Evolutionary conservation across 768 basidiomycete species (phyloP), one percentile per base, ranked within the genome.

Genomic region (Leccinum boreale): DNA sequence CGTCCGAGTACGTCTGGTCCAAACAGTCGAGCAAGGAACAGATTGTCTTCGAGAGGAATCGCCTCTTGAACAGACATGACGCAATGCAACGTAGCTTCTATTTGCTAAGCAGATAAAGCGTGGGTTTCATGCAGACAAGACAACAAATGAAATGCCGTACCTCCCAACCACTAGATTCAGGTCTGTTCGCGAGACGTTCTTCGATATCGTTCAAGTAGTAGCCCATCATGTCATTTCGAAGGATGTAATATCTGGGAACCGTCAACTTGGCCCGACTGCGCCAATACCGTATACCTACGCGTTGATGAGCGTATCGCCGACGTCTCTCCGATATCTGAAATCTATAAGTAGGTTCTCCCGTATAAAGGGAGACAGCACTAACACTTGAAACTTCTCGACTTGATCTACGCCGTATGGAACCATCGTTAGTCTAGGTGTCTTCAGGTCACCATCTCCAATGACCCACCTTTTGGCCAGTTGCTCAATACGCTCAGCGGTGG

Each of bases 31-130:
- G 75, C 70, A 3, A 94, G 76, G 50, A 85, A 79, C 0, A 74
- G 67, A 52, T 81, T 81, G 54, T 80, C 77, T 39, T 82, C 80
- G 2, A 84, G 62, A 3, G 85, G 86, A 26, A 95, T 79, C 1
- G 93, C 92, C 77, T 98, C 95, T 65, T 95, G 91, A 9, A 94
- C 79, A 6, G 88, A 88, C 76, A 87, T 86, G 39, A 96, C 79
- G 66, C 91, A 94, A 67, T 95, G 91, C 7, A 98, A 70, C 0
- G 87, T 87, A 2, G 90, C 90, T 73, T 98, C 95, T 39, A 94
- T 81, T 58, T 91, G 87, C 92, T 96, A 61, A 53, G 44, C 28
- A 11, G 67, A 64, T n/a, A 8, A 17, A 4, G 21, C 8, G 46
- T 51, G 10, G 28, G 58, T 52, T 28, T 26, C 3, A 9, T 39